Conservation (phyloP, 2,329 filamentous ascomycete genomes). For the Apiospora marii region DNA sequence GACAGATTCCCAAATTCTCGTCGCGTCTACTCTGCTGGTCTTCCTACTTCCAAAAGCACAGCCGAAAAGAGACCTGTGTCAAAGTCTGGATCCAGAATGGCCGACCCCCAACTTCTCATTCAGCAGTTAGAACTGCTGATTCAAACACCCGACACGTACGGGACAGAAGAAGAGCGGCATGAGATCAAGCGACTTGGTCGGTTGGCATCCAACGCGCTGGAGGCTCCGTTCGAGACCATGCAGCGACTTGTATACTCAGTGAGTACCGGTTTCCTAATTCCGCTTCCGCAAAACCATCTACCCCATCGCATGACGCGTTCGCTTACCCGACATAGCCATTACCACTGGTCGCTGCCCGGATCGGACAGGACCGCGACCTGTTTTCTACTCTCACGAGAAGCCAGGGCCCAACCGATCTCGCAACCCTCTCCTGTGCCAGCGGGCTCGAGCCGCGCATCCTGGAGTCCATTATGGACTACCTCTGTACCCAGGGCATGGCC, state of each 20-base stretch:
- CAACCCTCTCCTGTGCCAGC: background rate
- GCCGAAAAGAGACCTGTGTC: too few relatives aligned
- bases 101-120: background rate
- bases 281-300: background rate
- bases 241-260: constrained; percentile 2
- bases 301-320: background rate
- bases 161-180: background rate
- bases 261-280: background rate
- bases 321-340: background rate
- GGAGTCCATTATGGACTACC: constrained; percentile 9
- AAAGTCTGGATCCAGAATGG: background rate
- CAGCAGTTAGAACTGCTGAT: background rate
- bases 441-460: background rate
- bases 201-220: background rate
- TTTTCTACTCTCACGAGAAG: background rate
- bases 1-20: background rate
- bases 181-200: background rate
- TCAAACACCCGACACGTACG: background rate
- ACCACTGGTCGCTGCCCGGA: background rate
- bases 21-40: background rate
- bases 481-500: background rate
- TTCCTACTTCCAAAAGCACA: background rate
- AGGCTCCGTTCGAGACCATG: constrained; percentile 2
- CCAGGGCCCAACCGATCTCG: background rate
- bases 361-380: background rate